phyloP scores from a whole-genome alignment of 108 stramenopile species.

The Skeletonema potamos region DNA sequence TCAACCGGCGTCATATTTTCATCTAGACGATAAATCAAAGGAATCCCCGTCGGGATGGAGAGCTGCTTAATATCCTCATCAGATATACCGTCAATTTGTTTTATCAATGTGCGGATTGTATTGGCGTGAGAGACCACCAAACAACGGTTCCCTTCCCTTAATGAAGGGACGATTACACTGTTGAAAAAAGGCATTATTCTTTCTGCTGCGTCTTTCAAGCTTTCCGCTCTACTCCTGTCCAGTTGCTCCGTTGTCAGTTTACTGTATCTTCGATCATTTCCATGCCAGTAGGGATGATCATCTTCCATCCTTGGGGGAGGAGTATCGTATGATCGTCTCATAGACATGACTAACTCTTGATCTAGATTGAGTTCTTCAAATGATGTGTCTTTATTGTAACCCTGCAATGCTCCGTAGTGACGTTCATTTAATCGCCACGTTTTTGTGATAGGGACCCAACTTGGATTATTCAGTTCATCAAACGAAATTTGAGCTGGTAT shows the following conservation, averaged over 20 bases:
- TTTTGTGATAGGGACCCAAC: constrained; percentile 82
- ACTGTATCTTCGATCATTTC: constrained; percentile 74
- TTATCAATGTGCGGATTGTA: constrained; percentile 82
- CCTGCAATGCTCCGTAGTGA: constrained; percentile 86
- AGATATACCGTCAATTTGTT: constrained; percentile 81
- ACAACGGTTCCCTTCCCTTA: constrained; percentile 73
- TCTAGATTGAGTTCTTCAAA: constrained; percentile 70
- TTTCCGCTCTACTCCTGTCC: constrained; percentile 64
- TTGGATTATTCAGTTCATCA: not conserved
- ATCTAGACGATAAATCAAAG: constrained; percentile 83
- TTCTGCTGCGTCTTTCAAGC: constrained; percentile 72
- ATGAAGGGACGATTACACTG: constrained; percentile 62
- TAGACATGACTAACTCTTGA: constrained; percentile 84
- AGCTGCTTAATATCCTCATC: constrained; percentile 88
- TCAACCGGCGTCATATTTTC: constrained; percentile 77
- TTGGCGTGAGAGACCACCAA: constrained; percentile 87
- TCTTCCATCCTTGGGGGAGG: constrained; percentile 77
- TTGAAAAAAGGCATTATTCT: constrained; percentile 87
- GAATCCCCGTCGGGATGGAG: constrained; percentile 85
- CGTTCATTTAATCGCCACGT: constrained; percentile 88
- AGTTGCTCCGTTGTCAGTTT: constrained; percentile 63
- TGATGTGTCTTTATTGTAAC: constrained; percentile 83
- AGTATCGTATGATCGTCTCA: constrained; percentile 73
- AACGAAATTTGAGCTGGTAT: not conserved
- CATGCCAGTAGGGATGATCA: constrained; percentile 89